These are phyloP conservation scores for Chlorella sorokiniana DNA, from an alignment of 139 green algal species.

Conservation along the genomic window DNA sequence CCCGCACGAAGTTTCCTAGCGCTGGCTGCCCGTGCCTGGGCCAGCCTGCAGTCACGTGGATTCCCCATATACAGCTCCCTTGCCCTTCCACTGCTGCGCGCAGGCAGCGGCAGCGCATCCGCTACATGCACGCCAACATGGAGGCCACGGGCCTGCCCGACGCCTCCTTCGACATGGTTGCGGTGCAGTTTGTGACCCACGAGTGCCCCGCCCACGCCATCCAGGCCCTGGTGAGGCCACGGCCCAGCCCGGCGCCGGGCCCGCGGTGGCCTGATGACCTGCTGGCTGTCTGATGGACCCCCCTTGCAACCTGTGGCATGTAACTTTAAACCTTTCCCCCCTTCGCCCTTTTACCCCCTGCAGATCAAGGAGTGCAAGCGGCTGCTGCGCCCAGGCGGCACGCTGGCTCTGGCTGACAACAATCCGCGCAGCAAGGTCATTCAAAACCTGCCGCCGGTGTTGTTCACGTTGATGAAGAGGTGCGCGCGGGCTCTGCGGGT, in stretches of 20 bases:
- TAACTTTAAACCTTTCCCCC: too few relatives aligned
- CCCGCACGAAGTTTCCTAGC: not conserved
- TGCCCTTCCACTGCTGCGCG: not conserved
- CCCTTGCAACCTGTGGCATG: too few relatives aligned
- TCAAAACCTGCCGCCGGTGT: slow-evolving; percentile 79
- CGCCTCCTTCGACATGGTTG: slow-evolving; percentile 76
- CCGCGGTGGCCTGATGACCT: not conserved
- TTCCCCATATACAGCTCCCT: too few relatives aligned
- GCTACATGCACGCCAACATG: slow-evolving; percentile 73
- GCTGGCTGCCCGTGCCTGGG: not conserved
- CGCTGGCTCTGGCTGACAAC: slow-evolving; percentile 82
- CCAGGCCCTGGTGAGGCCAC: slow-evolving; percentile 22
- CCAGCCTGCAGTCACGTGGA: too few relatives aligned
- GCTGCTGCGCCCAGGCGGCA: slow-evolving; percentile 74
- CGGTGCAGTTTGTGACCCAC: slow-evolving; percentile 83
- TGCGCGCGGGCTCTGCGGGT: not conserved
- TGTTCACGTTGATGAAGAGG: slow-evolving; percentile 84
- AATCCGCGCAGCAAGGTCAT: slow-evolving; percentile 75
- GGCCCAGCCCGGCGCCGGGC: too few relatives aligned
- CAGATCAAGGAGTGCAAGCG: slow-evolving; percentile 66
- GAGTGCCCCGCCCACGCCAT: slow-evolving; percentile 73
- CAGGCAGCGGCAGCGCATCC: slow-evolving; percentile 48
- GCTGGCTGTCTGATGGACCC: too few relatives aligned
- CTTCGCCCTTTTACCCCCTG: too few relatives aligned
- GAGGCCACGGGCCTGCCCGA: slow-evolving; percentile 64